A percentile compares a stretch with the other conserved stretches of the same genome.
Evolutionary conservation across 2,329 filamentous ascomycete species (phyloP).

Genomic region (Microsporum canis): DNA sequence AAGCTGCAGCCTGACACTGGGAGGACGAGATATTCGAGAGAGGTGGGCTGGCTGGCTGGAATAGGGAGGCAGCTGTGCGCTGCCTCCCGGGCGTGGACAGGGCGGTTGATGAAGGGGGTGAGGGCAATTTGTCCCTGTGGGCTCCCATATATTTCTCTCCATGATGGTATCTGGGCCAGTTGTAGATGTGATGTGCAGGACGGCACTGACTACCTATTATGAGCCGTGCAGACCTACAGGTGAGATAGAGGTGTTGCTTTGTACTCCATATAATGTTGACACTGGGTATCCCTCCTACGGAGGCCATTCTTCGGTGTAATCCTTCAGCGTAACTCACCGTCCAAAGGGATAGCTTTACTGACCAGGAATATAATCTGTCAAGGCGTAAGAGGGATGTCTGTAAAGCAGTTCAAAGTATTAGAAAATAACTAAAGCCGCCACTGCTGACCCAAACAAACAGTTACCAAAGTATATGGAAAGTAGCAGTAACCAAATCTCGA

Average conservation of each 20-base stretch:
- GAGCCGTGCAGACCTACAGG: neutral
- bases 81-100: neutral
- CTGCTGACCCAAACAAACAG: neutral
- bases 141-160: neutral
- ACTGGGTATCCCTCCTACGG: neutral
- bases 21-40: neutral
- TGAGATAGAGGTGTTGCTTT: constrained; percentile 1
- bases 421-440: neutral
- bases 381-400: neutral
- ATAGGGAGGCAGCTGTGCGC: neutral
- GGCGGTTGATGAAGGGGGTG: constrained; percentile 7
- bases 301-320: constrained; percentile 2
- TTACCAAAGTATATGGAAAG: neutral
- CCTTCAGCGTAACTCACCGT: neutral
- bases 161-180: constrained; percentile 4
- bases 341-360: neutral
- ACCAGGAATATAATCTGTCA: neutral
- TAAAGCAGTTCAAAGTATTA: neutral
- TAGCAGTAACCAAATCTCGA: neutral
- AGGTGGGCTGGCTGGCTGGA: neutral
- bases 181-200: neutral
- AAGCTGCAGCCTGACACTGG: neutral
- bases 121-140: neutral
- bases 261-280: neutral
- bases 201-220: neutral